Base-by-base conservation (phyloP, 1,284 basidiomycete genomes). In the Wallemia hederae region DNA sequence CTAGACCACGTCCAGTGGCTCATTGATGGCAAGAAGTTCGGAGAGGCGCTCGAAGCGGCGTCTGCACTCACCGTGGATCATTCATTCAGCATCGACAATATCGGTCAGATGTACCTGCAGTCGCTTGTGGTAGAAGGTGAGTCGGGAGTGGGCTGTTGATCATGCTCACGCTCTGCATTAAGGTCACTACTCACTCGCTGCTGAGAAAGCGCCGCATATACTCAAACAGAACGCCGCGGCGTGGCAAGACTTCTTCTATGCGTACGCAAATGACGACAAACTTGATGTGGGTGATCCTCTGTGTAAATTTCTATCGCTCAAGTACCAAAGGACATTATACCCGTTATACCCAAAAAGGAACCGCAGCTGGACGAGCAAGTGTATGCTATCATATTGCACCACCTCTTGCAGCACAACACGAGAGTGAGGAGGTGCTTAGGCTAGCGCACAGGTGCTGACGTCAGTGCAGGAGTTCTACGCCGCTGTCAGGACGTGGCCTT, bases 171-270 rank as follows among this genome's bases (percentile, higher is more conserved):
- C 59, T 33, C 24, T n/a, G 58, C 26, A 33, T 61, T 57, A 66
- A 85, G 87, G 79, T 27, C 78, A 91, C 60, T 96, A 80, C 65
- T 73, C 71, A 1, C 85, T 85, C 66, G 92, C 94, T 0, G 92
- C 92, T 0, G 73, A 76, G 17, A 72, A 92, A n/a, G 84, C 83
- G 62, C 82, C 87, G 0, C 87, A 85, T 67, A 87, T 96, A 0
- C 83, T 96, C 62, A 82, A 79, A 0, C 78, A 79, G 31, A 80
- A 96, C 66, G 73, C 76, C 2, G 80, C 80, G 65, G 77, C 79
- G 19, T 99, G 94, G 94, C 91, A 97, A 69, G 80, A 85, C 66
- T 94, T 86, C 83, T 85, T 97, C 68, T 92, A 94, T 67, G 73
- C 80, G 9, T 97, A 94, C 68, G 84, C 85, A 0, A 82, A 91